Base-by-base conservation (phyloP, 306 rosid species). In the Inga leiocalycina region DNA sequence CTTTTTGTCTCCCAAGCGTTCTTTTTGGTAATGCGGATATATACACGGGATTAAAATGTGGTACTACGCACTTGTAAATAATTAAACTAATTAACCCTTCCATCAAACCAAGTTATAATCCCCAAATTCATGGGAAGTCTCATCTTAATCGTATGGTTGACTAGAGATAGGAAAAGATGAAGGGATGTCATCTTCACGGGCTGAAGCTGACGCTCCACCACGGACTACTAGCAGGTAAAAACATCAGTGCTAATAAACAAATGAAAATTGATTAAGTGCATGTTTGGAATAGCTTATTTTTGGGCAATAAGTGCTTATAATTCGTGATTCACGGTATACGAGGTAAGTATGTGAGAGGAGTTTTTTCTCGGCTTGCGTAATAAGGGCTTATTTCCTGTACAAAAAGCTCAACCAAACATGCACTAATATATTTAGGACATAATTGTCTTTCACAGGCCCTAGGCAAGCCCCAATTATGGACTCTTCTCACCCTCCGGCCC, bases 101-200 rank as follows among this genome's bases (percentile, higher is more conserved):
- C 45, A 22, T 19, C 61, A 56, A 68, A 10, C 62, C 62, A 39
- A 74, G 71, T 62, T 71, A 64, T 71, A 78, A 78, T 83, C 76
- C 79, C 83, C 79, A 72, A 78, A 61, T 45, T 70, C 68, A 72
- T 7, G 62, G 86, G 82, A 83, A 71, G 75, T 83, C 82, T 56
- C 83, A 75, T 70, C 75, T 52, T 37, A 35, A 43, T 51, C 43
- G 41, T 22, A 13, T n/a, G 5, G 52, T 68, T 68, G 54, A 37
- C 54, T 39, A 75, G 34, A 75, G 44, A 32, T 65, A 64, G 39
- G 5, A 11, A 64, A 39, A 64, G 39, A 13, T 3, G 61, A 72
- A 46, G 66, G 15, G 71, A 52, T 71, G 54, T 80, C 71, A 56
- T 24, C 19, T 71, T 22, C 8, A 20, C 13, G 6, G 4, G 4